Evolutionary conservation across 83 land plant species (phyloP).

Genomic region (Thuja plicata): DNA sequence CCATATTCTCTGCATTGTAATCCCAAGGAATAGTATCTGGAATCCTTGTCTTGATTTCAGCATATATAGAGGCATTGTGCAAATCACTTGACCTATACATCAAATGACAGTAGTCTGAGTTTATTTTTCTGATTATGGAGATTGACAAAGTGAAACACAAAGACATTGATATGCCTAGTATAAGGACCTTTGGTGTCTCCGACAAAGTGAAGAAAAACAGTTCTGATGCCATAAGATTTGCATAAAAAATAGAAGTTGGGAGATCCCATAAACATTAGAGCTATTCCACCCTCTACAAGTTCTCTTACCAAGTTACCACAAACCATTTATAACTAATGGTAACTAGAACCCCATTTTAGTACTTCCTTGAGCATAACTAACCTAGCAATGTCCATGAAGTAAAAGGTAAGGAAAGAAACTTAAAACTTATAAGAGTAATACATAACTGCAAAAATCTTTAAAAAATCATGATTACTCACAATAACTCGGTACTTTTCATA

Average conservation of each 20-base stretch:
- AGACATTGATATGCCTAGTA: neutral
- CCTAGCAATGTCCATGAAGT: neutral
- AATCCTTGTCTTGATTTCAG: slow-evolving; percentile 88
- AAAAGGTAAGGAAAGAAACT: neutral
- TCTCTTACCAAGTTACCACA: neutral
- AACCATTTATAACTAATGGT: neutral
- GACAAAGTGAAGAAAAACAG: neutral
- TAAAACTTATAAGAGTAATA: too few species aligned
- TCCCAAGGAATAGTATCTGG: slow-evolving; percentile 92
- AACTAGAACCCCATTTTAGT: neutral
- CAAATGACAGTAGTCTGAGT: neutral
- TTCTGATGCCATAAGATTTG: neutral
- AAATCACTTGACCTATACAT: slow-evolving; percentile 71
- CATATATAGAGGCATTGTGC: slow-evolving; percentile 74
- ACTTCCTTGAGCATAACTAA: neutral
- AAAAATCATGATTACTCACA: too few species aligned
- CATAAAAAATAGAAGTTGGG: neutral
- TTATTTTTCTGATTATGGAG: neutral
- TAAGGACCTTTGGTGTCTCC: neutral
- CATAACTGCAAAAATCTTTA: too few species aligned
- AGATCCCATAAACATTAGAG: neutral
- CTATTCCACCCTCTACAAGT: neutral
- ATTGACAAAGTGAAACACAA: neutral
- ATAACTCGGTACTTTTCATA: too few species aligned
- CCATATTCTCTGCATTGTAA: slow-evolving; percentile 71